Conservation (phyloP, 176 grass and related monocot species). For the Zoysia pacifica region DNA sequence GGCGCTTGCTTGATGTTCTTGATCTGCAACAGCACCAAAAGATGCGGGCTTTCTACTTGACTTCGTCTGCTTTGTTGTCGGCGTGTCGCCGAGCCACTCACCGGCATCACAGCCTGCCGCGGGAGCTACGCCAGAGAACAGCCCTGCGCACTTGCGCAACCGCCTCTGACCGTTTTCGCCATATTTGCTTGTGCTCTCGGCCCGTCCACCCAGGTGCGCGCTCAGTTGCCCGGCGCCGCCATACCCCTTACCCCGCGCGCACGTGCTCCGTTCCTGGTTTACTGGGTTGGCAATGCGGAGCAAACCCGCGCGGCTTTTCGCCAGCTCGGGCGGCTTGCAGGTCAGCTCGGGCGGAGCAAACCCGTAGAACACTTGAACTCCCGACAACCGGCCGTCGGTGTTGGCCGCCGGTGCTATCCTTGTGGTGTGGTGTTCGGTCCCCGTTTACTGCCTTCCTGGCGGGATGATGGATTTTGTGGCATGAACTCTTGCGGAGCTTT, state of each 20-base stretch:
- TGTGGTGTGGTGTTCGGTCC: not conserved
- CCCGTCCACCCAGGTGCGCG: not conserved
- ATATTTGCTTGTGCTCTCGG: too few species aligned
- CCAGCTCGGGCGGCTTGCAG: not conserved
- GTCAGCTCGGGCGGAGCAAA: not conserved
- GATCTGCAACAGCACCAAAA: not conserved
- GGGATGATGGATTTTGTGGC: constrained; percentile 6
- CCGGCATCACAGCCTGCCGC: not conserved
- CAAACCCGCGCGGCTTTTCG: constrained; percentile 1
- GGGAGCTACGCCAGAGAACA: not conserved
- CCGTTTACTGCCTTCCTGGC: constrained; percentile 10
- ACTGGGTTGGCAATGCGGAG: not conserved
- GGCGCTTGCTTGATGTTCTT: not conserved
- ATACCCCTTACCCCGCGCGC: not conserved
- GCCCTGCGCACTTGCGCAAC: not conserved
- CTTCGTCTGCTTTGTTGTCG: not conserved
- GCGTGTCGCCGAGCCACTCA: not conserved
- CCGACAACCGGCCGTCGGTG: not conserved
- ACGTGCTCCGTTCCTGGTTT: not conserved
- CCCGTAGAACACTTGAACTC: not conserved
- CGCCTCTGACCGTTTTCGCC: too few species aligned
- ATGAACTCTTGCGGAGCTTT: constrained; percentile 9
- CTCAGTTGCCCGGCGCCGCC: not conserved
- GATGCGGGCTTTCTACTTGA: not conserved
- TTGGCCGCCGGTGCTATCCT: constrained; percentile 11